Percentiles rank a stretch among this genome's conserved stretches.
phyloP scores from a whole-genome alignment of 1,284 basidiomycete genomes.

The Pascua sp. region DNA sequence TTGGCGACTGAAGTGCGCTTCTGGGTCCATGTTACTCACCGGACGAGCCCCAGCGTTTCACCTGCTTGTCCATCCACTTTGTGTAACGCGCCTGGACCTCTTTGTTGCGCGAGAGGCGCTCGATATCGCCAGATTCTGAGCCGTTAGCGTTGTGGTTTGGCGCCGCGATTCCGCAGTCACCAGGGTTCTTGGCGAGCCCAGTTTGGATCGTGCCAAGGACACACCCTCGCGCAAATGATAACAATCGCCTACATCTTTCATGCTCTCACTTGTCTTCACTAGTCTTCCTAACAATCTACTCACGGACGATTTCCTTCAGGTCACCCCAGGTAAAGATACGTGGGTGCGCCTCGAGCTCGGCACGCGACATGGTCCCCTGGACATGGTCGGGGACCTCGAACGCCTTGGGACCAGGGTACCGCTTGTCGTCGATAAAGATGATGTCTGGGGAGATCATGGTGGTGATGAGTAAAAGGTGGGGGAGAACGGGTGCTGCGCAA shows the following conservation, averaged over 20 bases:
- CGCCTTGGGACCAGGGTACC: constrained; percentile 36
- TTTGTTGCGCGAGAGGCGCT: constrained; percentile 38
- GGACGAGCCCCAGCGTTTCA: constrained; percentile 35
- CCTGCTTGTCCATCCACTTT: constrained; percentile 36
- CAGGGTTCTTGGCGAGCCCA: not conserved
- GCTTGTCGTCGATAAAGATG: constrained; percentile 21
- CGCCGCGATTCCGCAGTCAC: not conserved
- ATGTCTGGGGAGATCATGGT: not conserved
- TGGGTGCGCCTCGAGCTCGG: constrained; percentile 44
- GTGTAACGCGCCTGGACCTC: constrained; percentile 42
- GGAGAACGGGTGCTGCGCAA: too few species aligned
- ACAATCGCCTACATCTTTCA: not conserved
- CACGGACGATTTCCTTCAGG: constrained; percentile 41
- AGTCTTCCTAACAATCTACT: constrained; percentile 2
- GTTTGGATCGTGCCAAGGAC: too few species aligned
- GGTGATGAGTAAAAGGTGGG: too few species aligned
- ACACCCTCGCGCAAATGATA: too few species aligned
- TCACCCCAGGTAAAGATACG: constrained; percentile 48
- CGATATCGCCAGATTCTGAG: constrained; percentile 27
- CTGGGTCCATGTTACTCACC: constrained; percentile 24
- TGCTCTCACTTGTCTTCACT: not conserved
- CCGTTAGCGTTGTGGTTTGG: not conserved
- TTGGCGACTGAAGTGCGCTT: too few species aligned
- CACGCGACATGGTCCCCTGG: constrained; percentile 38
- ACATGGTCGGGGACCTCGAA: constrained; percentile 33